These are phyloP conservation scores for Aspergillus jensenii DNA, from an alignment of 2,329 filamentous ascomycete species.

Conservation along the genomic window DNA sequence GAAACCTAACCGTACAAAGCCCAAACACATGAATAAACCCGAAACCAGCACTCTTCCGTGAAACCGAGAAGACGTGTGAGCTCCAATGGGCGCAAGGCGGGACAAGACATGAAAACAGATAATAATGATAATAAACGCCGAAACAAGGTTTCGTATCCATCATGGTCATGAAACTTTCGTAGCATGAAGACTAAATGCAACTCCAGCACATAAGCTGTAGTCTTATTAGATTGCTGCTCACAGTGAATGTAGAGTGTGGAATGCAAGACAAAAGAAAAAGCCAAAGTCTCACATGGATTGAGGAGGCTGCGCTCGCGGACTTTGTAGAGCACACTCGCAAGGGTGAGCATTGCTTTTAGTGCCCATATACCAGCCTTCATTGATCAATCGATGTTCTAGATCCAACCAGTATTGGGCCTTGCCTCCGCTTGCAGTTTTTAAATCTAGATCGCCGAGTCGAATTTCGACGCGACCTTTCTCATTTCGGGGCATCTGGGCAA, in stretches of 20 bases:
- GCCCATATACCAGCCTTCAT: constrained; percentile 66
- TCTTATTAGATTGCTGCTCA: constrained; percentile 12
- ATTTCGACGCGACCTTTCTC: constrained; percentile 37
- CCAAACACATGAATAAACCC: neutral
- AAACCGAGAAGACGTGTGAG: neutral
- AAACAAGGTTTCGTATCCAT: constrained; percentile 5
- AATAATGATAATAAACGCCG: neutral
- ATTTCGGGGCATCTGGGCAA: constrained; percentile 34
- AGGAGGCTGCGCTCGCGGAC: constrained; percentile 16
- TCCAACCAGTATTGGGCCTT: constrained; percentile 70
- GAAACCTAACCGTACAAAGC: neutral
- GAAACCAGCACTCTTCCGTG: neutral
- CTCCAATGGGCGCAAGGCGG: neutral
- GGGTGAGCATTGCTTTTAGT: constrained; percentile 30
- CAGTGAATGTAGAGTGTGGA: neutral
- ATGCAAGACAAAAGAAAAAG: constrained; percentile 4
- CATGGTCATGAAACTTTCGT: constrained; percentile 12
- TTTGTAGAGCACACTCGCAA: constrained; percentile 36
- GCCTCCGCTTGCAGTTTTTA: constrained; percentile 64
- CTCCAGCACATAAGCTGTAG: constrained; percentile 14
- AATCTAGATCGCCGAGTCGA: constrained; percentile 73
- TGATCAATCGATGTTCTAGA: constrained; percentile 62
- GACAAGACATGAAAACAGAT: neutral
- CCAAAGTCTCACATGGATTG: constrained; percentile 17
- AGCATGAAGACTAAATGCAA: constrained; percentile 14